phyloP scores from a whole-genome alignment of 345 rosid species.

The Laguncularia racemosa region DNA sequence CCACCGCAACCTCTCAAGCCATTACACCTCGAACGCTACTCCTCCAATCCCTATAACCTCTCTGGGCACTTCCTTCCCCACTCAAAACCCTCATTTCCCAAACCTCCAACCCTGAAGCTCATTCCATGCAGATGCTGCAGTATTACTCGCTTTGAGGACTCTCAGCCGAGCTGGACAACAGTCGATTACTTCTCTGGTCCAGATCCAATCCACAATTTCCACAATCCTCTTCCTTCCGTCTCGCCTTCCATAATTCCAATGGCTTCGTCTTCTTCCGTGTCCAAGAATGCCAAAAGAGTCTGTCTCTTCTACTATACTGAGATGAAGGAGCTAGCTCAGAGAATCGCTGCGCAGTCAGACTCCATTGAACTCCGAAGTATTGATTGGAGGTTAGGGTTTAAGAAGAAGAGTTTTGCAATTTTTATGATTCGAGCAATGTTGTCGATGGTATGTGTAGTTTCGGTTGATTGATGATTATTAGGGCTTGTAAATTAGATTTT shows the following conservation, averaged over 20 bases:
- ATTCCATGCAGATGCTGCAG: slow-evolving; percentile 27
- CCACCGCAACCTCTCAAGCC: not conserved
- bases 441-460: not conserved
- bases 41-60: not conserved
- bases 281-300: slow-evolving; percentile 50
- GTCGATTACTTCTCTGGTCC: slow-evolving; percentile 42
- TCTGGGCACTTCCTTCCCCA: not conserved
- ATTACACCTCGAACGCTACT: slow-evolving; percentile 1
- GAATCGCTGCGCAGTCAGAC: slow-evolving; percentile 63
- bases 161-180: slow-evolving; percentile 27
- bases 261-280: slow-evolving; percentile 39
- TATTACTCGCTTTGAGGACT: slow-evolving; percentile 43
- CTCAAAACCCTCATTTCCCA: not conserved
- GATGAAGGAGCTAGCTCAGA: slow-evolving; percentile 73
- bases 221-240: slow-evolving; percentile 14
- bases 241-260: slow-evolving; percentile 32
- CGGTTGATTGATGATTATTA: not conserved
- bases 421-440: not conserved
- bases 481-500: too few species aligned
- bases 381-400: slow-evolving; percentile 59
- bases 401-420: not conserved
- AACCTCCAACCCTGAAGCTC: not conserved
- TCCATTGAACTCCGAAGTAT: slow-evolving; percentile 78
- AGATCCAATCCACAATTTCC: slow-evolving; percentile 37
- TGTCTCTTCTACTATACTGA: slow-evolving; percentile 75